Percentiles rank a stretch among this genome's conserved stretches.
Evolutionary conservation across 108 stramenopile genomes (phyloP).

Genomic region (Bacterosira constricta): DNA sequence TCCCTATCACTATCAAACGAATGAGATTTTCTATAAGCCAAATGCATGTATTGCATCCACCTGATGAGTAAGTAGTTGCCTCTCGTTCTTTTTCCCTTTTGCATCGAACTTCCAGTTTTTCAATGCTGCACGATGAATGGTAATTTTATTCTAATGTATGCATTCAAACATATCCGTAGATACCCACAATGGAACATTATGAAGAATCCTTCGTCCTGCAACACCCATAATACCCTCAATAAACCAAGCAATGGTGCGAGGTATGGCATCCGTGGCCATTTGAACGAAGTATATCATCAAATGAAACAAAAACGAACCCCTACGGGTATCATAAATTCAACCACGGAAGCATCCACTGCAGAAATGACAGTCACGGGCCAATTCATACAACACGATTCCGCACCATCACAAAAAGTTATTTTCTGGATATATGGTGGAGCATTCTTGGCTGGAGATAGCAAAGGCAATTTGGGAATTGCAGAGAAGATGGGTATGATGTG

Average conservation of each 20-base stretch:
- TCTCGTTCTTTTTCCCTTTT: too few relatives aligned
- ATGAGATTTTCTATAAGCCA: slow-evolving; percentile 78
- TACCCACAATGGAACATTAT: slow-evolving; percentile 41
- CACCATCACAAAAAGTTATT: slow-evolving; percentile 57
- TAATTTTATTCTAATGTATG: too few relatives aligned
- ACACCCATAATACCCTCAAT: background rate
- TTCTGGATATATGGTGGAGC: slow-evolving; percentile 87
- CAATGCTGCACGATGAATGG: too few relatives aligned
- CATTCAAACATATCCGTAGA: background rate
- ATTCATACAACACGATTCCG: slow-evolving; percentile 52
- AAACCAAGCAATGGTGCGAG: slow-evolving; percentile 37
- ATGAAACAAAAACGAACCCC: slow-evolving; percentile 37
- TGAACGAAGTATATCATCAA: slow-evolving; percentile 44
- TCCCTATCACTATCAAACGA: slow-evolving; percentile 61
- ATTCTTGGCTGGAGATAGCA: slow-evolving; percentile 68
- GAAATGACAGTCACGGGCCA: slow-evolving; percentile 60
- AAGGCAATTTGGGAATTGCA: slow-evolving; percentile 62
- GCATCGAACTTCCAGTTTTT: too few relatives aligned
- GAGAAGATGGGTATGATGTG: slow-evolving; percentile 53
- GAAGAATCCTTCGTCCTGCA: slow-evolving; percentile 6
- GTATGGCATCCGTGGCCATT: slow-evolving; percentile 42
- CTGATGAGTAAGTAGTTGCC: slow-evolving; percentile 11
- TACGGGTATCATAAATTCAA: slow-evolving; percentile 10
- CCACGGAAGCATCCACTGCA: background rate
- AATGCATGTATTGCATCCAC: slow-evolving; percentile 59